Base-by-base conservation (phyloP, 345 rosid species). In the Citrus hindsii region DNA sequence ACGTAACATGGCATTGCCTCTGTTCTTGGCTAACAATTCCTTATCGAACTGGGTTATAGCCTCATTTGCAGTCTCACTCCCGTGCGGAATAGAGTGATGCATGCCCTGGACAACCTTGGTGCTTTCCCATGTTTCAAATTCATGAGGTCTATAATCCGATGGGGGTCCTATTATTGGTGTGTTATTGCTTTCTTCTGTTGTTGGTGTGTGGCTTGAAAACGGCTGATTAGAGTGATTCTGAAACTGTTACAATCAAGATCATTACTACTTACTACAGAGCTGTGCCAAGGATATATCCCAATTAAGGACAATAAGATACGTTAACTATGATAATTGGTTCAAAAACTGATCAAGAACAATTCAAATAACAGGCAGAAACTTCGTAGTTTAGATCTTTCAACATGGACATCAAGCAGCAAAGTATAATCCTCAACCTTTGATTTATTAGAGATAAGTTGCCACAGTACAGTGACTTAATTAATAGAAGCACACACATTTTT, bases 1-100 rank as follows among this genome's bases (percentile, higher is more conserved):
- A 16, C 85, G 85, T 27, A 76, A 22, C 81, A 84, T 82, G 46
- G 85, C 83, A 38, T 77, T 79, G 67, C 81, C 79, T 77, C 87
- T 79, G 71, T 84, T 82, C 68, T 64, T 74, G 14, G 87, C 79
- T 24, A 79, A 46, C 55, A 77, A 12, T 55, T 77, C 78, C 55
- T 12, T 14, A 51, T 80, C 83, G 22, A 37, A 25, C 56, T 69
- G 71, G 8, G 55, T 13, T 69, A 25, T 77, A 21, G 33, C 22
- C 58, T 10, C 58, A 6, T 21, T 48, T 42, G 5, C 46, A 24
- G 71, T 38, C 30, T 24, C 61, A 70, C 51, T 9, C 61, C 61
- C 21, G 6, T 48, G 22, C 21, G 10, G 65, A 69, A 14, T 3
- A 73, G 69, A 13, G 48, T 67, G 18, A 22, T 73, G 59, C 74